Evolutionary conservation across 2,329 filamentous ascomycete species (phyloP).

Genomic region (Aspergillus japonicus): DNA sequence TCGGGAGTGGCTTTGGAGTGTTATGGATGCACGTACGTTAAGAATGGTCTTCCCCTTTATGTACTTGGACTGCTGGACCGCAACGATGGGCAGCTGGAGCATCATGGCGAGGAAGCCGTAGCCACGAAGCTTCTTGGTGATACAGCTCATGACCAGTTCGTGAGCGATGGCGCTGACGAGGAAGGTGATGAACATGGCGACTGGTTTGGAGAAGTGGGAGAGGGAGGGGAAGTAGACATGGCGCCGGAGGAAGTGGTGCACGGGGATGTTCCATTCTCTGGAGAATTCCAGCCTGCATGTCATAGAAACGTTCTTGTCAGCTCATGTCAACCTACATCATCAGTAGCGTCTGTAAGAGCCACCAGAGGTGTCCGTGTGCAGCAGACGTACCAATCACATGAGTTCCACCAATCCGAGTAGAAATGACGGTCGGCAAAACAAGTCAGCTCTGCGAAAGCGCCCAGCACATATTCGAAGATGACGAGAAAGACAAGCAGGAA

Average conservation of each 20-base stretch:
- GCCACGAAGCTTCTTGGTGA: slow-evolving; percentile 92
- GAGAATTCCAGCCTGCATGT: slow-evolving; percentile 78
- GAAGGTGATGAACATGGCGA: slow-evolving; percentile 88
- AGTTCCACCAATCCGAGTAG: slow-evolving; percentile 74
- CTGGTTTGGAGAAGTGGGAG: slow-evolving; percentile 69
- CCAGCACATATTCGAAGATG: slow-evolving; percentile 95
- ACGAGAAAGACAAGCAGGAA: slow-evolving; percentile 95
- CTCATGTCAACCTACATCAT: too few species aligned
- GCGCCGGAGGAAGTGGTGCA: slow-evolving; percentile 89
- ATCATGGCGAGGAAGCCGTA: slow-evolving; percentile 96
- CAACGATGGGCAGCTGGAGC: slow-evolving; percentile 93
- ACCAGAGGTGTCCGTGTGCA: background rate
- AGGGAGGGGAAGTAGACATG: slow-evolving; percentile 89
- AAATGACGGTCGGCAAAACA: slow-evolving; percentile 92
- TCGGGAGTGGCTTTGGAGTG: background rate
- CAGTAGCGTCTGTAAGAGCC: background rate
- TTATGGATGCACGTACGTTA: slow-evolving; percentile 64
- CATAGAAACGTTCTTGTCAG: too few species aligned
- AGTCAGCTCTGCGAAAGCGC: slow-evolving; percentile 91
- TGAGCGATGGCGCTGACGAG: slow-evolving; percentile 85
- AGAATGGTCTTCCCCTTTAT: slow-evolving; percentile 72
- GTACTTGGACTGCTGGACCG: slow-evolving; percentile 77
- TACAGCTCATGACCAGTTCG: slow-evolving; percentile 95
- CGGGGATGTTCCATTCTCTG: slow-evolving; percentile 95
- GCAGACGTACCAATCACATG: slow-evolving; percentile 47